Percentiles rank a stretch among this genome's conserved stretches.
Evolutionary conservation across 139 green algal species (phyloP).

Genomic region (Chlorella ohadii): DNA sequence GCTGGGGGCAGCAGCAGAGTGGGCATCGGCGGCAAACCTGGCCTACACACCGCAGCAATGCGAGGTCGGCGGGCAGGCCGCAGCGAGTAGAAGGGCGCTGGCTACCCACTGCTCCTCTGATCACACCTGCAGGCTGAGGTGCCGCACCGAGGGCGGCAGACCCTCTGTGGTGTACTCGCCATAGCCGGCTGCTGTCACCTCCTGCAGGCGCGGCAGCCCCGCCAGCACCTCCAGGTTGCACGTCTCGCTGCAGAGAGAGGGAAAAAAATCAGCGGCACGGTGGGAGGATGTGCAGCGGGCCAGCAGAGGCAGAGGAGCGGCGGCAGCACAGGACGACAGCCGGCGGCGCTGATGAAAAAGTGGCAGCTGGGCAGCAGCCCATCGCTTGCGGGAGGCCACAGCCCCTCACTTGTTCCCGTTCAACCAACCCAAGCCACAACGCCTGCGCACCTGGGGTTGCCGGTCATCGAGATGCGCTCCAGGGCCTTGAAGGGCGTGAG

Average conservation of each 20-base stretch:
- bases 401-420: too few relatives aligned
- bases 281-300: background rate
- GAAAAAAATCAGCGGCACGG: background rate
- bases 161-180: slow-evolving; percentile 4
- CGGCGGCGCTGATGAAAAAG: too few relatives aligned
- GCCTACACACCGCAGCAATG: too few relatives aligned
- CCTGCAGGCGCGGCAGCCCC: background rate
- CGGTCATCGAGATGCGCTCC: slow-evolving; percentile 4
- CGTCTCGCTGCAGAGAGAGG: slow-evolving; percentile 7
- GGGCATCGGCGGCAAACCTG: too few relatives aligned
- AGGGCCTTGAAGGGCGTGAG: slow-evolving; percentile 7
- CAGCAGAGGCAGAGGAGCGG: background rate
- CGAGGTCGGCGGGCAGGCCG: background rate
- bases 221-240: slow-evolving; percentile 14
- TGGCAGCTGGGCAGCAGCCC: too few relatives aligned
- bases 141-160: slow-evolving; percentile 12
- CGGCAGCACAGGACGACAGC: background rate
- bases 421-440: too few relatives aligned
- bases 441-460: background rate
- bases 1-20: background rate
- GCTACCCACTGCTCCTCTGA: too few relatives aligned
- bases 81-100: background rate
- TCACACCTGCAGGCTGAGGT: slow-evolving; percentile 14
- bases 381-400: too few relatives aligned
- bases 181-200: slow-evolving; percentile 5